Base-by-base conservation (phyloP, 2,329 filamentous ascomycete species). In the Sporothrix pallida region DNA sequence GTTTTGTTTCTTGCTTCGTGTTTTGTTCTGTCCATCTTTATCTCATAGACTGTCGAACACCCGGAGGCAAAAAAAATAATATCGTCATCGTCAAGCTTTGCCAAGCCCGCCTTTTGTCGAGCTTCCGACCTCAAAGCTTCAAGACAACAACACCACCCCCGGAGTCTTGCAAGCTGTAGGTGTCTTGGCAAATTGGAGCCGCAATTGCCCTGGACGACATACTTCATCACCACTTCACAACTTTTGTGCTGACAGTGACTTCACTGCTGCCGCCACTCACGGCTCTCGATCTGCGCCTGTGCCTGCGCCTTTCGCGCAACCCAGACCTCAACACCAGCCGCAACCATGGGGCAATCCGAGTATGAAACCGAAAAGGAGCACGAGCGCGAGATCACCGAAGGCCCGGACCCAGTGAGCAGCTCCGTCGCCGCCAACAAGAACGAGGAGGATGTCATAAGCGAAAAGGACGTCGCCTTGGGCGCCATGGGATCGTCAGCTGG, bases 401-500 rank as follows among this genome's bases (percentile, higher is more conserved):
- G 72, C 15, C 73, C 76, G 0, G 76, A 77, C n/a, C 76, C 76
- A 12, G 56, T 77, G 23, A 68, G 56, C 72, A 74, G 67, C 20
- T 74, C 73, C 0, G 73, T 52, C 5, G 44, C 72, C 31, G 44
- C 65, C 2, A 15, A 42, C 9, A 67, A 48, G 37, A 26, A 31
- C n/a, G 71, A 72, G 7, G 73, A 76, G 52, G 76, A 77, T 52
- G 72, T 77, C 7, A 67, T 74, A 20, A 74, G 74, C 72, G 76
- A 77, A 52, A 74, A 76, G 70, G 74, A 76, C 5, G 73, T 75
- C 2, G 76, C 72, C 20, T 20, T 74, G 20, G 73, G 42, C 50
- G 72, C 75, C 48, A 67, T 78, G 72, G 86, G 87, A 75, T 83
- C 85, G 71, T 81, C 84, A 1, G 31, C 4, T 37, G 31, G 31